These are phyloP conservation scores for Leishmania arabica DNA, from an alignment of 208 protist genomes.

Conservation along the genomic window DNA sequence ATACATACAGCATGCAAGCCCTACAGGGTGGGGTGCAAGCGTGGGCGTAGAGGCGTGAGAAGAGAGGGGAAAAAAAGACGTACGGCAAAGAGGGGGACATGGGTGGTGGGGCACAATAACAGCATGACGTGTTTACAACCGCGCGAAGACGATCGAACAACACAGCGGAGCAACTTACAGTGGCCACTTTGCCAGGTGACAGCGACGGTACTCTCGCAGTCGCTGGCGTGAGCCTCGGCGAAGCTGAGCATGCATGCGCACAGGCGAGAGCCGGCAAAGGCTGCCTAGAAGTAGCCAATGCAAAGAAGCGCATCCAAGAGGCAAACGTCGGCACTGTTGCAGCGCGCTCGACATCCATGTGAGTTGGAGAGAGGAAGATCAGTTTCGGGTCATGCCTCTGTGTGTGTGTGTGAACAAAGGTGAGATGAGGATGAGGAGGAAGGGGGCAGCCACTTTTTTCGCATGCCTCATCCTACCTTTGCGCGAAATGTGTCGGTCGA, in stretches of 20 bases:
- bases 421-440: neutral
- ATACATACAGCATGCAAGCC: neutral
- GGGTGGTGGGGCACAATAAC: neutral
- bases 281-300: neutral
- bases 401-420: neutral
- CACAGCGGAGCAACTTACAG: neutral
- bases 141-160: neutral
- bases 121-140: neutral
- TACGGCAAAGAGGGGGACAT: neutral
- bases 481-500: neutral
- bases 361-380: neutral
- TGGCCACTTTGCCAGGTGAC: neutral
- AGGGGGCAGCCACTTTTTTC: neutral
- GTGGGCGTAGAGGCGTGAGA: neutral
- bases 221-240: neutral
- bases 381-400: neutral
- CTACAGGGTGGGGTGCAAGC: neutral
- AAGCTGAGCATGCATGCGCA: neutral
- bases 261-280: neutral
- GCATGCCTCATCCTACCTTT: conserved; percentile 13
- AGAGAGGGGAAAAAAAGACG: neutral
- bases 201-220: neutral
- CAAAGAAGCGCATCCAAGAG: neutral
- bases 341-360: neutral
- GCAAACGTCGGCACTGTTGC: neutral